Evolutionary conservation across 78 protist species (phyloP).

Genomic region (Mantamonas sphyraenae): DNA sequence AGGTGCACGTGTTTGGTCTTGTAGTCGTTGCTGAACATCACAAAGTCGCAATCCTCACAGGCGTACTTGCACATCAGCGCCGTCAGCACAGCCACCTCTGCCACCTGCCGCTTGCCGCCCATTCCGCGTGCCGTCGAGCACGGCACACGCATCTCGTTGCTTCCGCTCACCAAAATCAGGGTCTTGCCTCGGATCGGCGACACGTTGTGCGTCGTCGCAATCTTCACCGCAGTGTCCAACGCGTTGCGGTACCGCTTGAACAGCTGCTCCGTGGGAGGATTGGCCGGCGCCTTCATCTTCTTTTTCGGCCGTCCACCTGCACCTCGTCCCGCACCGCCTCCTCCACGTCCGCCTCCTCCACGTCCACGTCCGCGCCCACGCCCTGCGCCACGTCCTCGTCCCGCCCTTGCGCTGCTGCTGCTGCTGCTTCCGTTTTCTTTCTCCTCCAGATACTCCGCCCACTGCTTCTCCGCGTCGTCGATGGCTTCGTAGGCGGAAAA

Average conservation of each 20-base stretch:
- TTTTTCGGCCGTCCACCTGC: constrained; percentile 2
- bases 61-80: constrained; percentile 66
- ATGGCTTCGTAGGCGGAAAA: constrained; percentile 63
- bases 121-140: not conserved
- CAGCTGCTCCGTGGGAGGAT: constrained; percentile 8
- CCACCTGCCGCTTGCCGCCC: constrained; percentile 9
- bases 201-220: constrained; percentile 65
- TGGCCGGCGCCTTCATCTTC: constrained; percentile 17
- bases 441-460: too few relatives aligned
- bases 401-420: not conserved
- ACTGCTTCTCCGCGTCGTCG: too few relatives aligned
- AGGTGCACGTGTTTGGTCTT: not conserved
- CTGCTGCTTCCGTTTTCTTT: too few relatives aligned
- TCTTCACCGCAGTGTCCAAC: constrained; percentile 49
- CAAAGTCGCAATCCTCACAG: constrained; percentile 69
- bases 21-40: not conserved
- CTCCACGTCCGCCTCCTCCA: too few relatives aligned
- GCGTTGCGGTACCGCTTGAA: constrained; percentile 38
- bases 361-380: too few relatives aligned
- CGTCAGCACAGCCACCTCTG: constrained; percentile 41
- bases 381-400: not conserved
- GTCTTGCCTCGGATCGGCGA: constrained; percentile 56
- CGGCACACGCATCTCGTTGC: not conserved
- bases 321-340: too few relatives aligned
- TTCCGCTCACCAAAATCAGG: not conserved